phyloP scores from a whole-genome alignment of 768 basidiomycete genomes.

The Trametes gibbosa region DNA sequence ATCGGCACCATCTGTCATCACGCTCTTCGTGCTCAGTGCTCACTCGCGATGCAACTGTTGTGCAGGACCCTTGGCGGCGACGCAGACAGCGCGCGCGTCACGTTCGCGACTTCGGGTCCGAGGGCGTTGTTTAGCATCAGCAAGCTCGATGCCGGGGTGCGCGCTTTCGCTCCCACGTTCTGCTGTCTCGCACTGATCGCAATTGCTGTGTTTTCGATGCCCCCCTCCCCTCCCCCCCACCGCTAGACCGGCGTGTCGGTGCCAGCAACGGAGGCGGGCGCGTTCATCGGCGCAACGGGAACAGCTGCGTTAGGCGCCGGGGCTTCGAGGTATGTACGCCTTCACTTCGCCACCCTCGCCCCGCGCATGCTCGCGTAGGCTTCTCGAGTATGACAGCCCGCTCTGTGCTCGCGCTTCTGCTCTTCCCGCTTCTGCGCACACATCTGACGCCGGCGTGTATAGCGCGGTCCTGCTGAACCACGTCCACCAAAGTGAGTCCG shows the following conservation, averaged over 20 bases:
- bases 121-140: constrained; percentile 10
- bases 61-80: constrained; percentile 3
- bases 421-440: not conserved
- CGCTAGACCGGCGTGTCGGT: constrained; percentile 27
- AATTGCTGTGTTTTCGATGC: constrained; percentile 29
- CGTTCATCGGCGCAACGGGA: constrained; percentile 37
- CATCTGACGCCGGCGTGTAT: too few species aligned
- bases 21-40: not conserved
- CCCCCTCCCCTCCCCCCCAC: too few species aligned
- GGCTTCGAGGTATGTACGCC: constrained; percentile 11
- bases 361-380: too few species aligned
- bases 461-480: constrained; percentile 7
- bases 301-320: constrained; percentile 17
- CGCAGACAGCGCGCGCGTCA: not conserved
- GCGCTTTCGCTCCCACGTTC: too few species aligned
- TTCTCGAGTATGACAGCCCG: not conserved
- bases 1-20: constrained; percentile 6
- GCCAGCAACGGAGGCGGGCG: not conserved
- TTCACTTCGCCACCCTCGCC: not conserved
- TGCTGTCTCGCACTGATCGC: constrained; percentile 21
- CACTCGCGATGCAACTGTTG: not conserved
- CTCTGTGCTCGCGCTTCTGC: not conserved
- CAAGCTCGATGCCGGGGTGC: not conserved
- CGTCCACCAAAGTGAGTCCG: constrained; percentile 13
- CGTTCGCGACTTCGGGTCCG: constrained; percentile 5